Base-by-base conservation (phyloP, 2,329 filamentous ascomycete species). In the Onygenales sp. region DNA sequence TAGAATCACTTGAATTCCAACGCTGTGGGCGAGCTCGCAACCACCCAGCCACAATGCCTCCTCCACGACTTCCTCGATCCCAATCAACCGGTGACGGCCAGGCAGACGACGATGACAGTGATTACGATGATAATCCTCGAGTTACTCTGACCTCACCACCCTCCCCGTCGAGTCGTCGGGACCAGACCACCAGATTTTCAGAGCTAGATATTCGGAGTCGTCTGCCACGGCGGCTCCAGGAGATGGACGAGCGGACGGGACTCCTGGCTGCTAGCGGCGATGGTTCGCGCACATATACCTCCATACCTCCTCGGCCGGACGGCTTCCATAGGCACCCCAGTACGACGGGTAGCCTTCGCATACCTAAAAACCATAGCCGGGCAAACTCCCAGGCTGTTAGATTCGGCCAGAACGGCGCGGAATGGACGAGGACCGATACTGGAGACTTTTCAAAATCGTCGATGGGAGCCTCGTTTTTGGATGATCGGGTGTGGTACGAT, bases 401-500 rank as follows among this genome's bases (percentile, higher is more conserved):
- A 14, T 0, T 72, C 84, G 17, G 87, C 80, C n/a, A 79, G 84
- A 58, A 74, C 87, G 75, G 79, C 36, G 5, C 84, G 83, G 1
- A 83, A 82, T 54, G 84, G 80, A 7, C 76, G 89, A 54, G 87
- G 60, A 74, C 66, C 10, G 66, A 75, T 46, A 76, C 76, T 6
- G 78, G 70, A 43, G 80, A 83, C 32, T 85, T 44, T 7, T 48
- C 54, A 10, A 54, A 57, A 33, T 35, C 35, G 3, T 46, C 38
- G 31, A 87, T 84, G 63, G 73, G 77, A 36, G 84, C 82, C 4
- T 71, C 86, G 8, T 85, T 83, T 61, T 75, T 85, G 50, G 88
- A 96, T 64, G 90, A 97, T 61, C 84, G 93, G 56, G 87, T 94
- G 8, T 97, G 93, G 93, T 97, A 97, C 72, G 93, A 98, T 74